Percentiles rank a stretch among this genome's conserved stretches.
Conservation (phyloP, 768 basidiomycete genomes). For the Boletus rex-veris region DNA sequence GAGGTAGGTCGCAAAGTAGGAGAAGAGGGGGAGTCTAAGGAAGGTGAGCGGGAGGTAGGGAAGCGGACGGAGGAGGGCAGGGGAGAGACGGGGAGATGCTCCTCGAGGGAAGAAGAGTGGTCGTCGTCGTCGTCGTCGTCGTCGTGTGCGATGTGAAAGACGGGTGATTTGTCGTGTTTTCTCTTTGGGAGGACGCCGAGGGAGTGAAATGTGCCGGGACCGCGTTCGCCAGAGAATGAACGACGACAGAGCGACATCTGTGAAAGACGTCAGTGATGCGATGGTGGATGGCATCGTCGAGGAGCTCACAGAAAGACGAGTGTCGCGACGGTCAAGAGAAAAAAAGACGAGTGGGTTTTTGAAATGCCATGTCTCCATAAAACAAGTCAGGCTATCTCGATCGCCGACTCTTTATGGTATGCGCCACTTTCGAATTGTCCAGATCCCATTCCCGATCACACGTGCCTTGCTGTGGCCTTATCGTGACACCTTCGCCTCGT, state of each 20-base stretch:
- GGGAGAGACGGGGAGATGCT: conserved; percentile 9
- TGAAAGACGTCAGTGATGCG: conserved; percentile 5
- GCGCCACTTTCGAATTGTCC: conserved; percentile 19
- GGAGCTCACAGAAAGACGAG: neutral
- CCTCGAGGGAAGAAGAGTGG: conserved; percentile 12
- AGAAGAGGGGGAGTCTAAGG: neutral
- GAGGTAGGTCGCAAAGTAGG: neutral
- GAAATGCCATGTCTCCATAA: conserved; percentile 11
- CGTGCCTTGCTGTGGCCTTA: conserved; percentile 22
- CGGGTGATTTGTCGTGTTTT: conserved; percentile 17
- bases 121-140: conserved; percentile 30
- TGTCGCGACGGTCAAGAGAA: neutral
- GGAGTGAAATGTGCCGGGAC: conserved; percentile 39
- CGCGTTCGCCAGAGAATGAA: conserved; percentile 39
- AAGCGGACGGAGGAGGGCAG: conserved; percentile 36
- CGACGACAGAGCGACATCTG: conserved; percentile 22
- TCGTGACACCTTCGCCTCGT: neutral
- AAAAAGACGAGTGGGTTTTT: neutral
- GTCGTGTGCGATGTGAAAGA: conserved; percentile 20
- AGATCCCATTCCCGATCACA: conserved; percentile 21
- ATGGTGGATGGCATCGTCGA: neutral
- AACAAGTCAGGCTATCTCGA: conserved; percentile 22
- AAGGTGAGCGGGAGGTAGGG: conserved; percentile 36
- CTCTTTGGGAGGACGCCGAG: conserved; percentile 46
- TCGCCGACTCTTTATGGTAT: conserved; percentile 17